Base-by-base conservation (phyloP, 1,284 basidiomycete genomes). In the Sporisorium exsertum region DNA sequence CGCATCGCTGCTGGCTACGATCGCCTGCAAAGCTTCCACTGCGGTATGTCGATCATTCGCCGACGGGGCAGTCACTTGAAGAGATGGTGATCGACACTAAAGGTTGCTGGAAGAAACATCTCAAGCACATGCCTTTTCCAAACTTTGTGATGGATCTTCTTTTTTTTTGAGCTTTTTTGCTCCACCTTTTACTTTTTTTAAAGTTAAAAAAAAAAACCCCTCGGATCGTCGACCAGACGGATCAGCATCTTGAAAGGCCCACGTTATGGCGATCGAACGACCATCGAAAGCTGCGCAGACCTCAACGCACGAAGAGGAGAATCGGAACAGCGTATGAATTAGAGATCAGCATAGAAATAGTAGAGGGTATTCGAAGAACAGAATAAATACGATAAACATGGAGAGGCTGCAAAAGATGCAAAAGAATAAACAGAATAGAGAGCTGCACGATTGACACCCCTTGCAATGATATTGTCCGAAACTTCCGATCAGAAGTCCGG, bases 401-500 rank as follows among this genome's bases (percentile, higher is more conserved):
- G 24, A 50, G 33, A 37, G 37, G 26, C n/a, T 46, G 42, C 24
- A n/a, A 45, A n/a, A 54, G 35, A 54, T 40, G 37, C 24, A n/a
- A 40, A 52, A 35, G n/a, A n/a, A n/a, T n/a, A n/a, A n/a, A 29
- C n/a, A 49, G 47, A 49, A 49, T 29, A 29, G 47, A 49, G 5
- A 26, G 20, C 4, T 24, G 9, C 2, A 22, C 42, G 9, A 8
- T 22, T 7, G 20, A 15, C 13, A 5, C n/a, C 22, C 15, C 24
- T 46, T 46, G 45, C 46, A 26, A 7, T 24, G 27, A 33, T 33
- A 5, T 47, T 5, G 12, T 1, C n/a, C 18, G 15, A 26, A 42
- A n/a, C 35, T 15, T 24, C 7, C 18, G 51, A 9, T 54, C 32
- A 75, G 18, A 75, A 75, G 50, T 60, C 57, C 9, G 67, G 63